A percentile compares a stretch with the other conserved stretches of the same genome.
These are phyloP conservation scores for Viola pubescens DNA, from an alignment of 441 rosid genomes.

Conservation along the genomic window DNA sequence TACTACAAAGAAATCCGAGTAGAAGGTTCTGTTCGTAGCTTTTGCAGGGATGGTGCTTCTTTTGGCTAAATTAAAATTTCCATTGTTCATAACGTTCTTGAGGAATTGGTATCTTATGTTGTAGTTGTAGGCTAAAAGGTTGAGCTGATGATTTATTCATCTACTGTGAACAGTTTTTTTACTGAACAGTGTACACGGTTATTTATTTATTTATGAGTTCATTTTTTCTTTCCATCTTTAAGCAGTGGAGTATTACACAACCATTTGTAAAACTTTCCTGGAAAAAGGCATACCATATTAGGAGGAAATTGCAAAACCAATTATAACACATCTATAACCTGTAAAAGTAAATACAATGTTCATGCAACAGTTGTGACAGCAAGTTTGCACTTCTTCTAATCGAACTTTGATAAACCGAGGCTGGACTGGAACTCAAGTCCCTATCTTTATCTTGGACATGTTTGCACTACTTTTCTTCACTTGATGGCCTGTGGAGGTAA, in stretches of 20 bases:
- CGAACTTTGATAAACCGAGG: background rate
- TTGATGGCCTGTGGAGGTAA: conserved; percentile 21
- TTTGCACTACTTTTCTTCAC: conserved; percentile 2
- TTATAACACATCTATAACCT: too few species aligned
- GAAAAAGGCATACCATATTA: too few species aligned
- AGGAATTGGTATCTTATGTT: conserved; percentile 11
- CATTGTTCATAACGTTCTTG: conserved; percentile 22
- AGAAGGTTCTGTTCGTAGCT: conserved; percentile 16
- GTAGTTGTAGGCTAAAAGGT: conserved; percentile 5
- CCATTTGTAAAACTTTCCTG: too few species aligned
- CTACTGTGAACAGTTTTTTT: background rate
- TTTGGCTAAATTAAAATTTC: background rate
- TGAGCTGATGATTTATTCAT: conserved; percentile 10
- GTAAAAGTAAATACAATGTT: too few species aligned
- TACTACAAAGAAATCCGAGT: conserved; percentile 40
- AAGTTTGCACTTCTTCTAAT: too few species aligned
- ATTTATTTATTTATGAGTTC: too few species aligned
- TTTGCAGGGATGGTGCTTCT: background rate
- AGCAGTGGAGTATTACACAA: too few species aligned
- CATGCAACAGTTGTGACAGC: too few species aligned
- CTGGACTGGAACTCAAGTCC: background rate
- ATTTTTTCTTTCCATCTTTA: too few species aligned
- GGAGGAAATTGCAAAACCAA: too few species aligned
- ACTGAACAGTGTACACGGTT: background rate
- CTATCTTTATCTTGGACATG: too few species aligned